Evolutionary conservation across 2,329 filamentous ascomycete genomes (phyloP), one percentile per base, ranked within the genome.

Genomic region (Fusarium piperis): DNA sequence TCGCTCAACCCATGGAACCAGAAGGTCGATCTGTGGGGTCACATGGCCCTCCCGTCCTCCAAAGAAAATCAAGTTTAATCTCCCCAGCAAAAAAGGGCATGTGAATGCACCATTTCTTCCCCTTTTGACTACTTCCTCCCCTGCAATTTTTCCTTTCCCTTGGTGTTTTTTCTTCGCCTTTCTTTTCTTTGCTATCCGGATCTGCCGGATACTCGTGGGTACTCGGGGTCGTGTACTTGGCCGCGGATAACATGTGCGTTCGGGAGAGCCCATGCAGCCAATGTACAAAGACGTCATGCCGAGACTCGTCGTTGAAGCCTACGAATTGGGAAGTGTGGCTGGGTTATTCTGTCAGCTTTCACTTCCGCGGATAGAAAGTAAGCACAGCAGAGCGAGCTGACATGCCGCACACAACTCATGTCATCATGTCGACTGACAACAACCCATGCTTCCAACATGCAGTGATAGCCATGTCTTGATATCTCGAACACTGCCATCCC

Each of bases 51-150:
- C 36, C 38, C 18, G 18, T 41, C 36, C 36, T 30, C 12, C n/a
- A 41, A 58, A 44, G 28, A 58, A 58, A 58, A 58, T 58, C 55
- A 58, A 58, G 55, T 58, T 58, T 58, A 58, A 44, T 58, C 55
- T 58, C 55, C 55, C 55, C n/a, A 44, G 13, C n/a, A n/a, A 41
- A 38, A 20, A 20, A 18, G 39, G 20, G 16, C 55, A 58, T 58
- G 55, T 44, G 26, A 58, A 58, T 39, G 26, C 35, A 44, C 36
- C 26, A 41, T 44, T 33, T 28, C n/a, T n/a, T 41, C 30, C 36
- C 38, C 55, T 58, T 58, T 33, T 30, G 55, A 33, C 20, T 1
- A 26, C 4, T 11, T 15, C 16, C 16, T n/a, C 4, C 20, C 32
- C 51, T 52, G 48, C 15, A 35, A n/a, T n/a, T 23, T 53, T 16